phyloP scores from a whole-genome alignment of 345 rosid species.

The Viola odorata region DNA sequence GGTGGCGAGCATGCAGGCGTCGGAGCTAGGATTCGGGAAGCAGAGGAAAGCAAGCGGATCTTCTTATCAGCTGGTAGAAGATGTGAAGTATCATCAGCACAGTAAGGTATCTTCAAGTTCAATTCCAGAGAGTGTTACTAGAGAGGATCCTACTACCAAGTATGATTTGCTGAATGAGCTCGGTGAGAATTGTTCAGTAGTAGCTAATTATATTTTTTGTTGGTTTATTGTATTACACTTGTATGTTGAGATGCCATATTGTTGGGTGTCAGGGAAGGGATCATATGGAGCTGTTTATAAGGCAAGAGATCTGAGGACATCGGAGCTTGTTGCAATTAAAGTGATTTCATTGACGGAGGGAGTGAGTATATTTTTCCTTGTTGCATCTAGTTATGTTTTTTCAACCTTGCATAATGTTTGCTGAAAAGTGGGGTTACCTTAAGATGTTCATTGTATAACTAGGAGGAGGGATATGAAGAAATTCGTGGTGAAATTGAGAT shows the following conservation, averaged over 20 bases:
- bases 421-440: slow-evolving; percentile 9
- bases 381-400: background rate
- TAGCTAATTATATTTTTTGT: background rate
- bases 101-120: slow-evolving; percentile 76
- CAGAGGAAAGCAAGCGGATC: slow-evolving; percentile 37
- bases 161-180: slow-evolving; percentile 93
- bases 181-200: slow-evolving; percentile 36
- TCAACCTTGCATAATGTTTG: background rate
- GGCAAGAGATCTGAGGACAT: slow-evolving; percentile 88
- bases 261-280: slow-evolving; percentile 71
- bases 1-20: slow-evolving; percentile 50
- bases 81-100: slow-evolving; percentile 32
- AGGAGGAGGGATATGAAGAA: slow-evolving; percentile 99
- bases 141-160: slow-evolving; percentile 90
- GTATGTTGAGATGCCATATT: background rate
- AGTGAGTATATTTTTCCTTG: slow-evolving; percentile 38
- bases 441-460: slow-evolving; percentile 13
- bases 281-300: slow-evolving; percentile 97
- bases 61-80: slow-evolving; percentile 41
- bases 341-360: slow-evolving; percentile 90
- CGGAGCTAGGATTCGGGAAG: slow-evolving; percentile 52
- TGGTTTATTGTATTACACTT: background rate
- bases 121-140: slow-evolving; percentile 74
- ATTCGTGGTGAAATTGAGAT: slow-evolving; percentile 98
- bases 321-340: slow-evolving; percentile 97